phyloP scores from a whole-genome alignment of 108 stramenopile species.

The Fistulifera pelliculosa region DNA sequence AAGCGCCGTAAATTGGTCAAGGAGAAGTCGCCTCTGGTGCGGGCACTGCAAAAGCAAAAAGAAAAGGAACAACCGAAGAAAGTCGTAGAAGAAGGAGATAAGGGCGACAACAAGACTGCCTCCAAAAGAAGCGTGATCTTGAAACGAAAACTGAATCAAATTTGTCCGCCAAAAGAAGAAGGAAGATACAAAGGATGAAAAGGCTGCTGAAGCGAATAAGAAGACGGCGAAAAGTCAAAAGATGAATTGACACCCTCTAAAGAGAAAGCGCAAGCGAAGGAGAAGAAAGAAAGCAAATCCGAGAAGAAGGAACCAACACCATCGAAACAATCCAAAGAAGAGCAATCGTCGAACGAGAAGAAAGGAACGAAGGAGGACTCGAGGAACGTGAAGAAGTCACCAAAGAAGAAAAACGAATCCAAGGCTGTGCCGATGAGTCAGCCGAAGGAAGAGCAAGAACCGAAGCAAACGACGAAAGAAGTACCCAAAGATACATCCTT shows the following conservation, averaged over 20 bases:
- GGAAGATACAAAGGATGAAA: constrained; percentile 42
- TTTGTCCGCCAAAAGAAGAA: constrained; percentile 3
- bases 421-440: background rate
- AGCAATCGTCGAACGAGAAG: constrained; percentile 1
- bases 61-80: constrained; percentile 16
- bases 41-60: constrained; percentile 74
- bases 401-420: background rate
- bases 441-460: constrained; percentile 1
- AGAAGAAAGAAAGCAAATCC: constrained; percentile 14
- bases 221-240: constrained; percentile 8
- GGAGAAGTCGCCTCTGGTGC: constrained; percentile 49
- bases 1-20: constrained; percentile 9
- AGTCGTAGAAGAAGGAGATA: background rate
- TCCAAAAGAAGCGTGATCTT: background rate
- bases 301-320: constrained; percentile 4
- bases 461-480: constrained; percentile 10
- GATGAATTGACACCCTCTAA: constrained; percentile 6
- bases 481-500: constrained; percentile 22
- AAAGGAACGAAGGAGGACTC: background rate
- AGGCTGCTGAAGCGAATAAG: constrained; percentile 68
- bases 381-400: too few species aligned
- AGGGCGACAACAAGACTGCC: constrained; percentile 8
- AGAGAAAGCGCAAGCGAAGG: constrained; percentile 11
- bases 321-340: background rate
- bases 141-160: constrained; percentile 8